phyloP scores from a whole-genome alignment of 257 asterid species.

The Rubia yunnanensis region DNA sequence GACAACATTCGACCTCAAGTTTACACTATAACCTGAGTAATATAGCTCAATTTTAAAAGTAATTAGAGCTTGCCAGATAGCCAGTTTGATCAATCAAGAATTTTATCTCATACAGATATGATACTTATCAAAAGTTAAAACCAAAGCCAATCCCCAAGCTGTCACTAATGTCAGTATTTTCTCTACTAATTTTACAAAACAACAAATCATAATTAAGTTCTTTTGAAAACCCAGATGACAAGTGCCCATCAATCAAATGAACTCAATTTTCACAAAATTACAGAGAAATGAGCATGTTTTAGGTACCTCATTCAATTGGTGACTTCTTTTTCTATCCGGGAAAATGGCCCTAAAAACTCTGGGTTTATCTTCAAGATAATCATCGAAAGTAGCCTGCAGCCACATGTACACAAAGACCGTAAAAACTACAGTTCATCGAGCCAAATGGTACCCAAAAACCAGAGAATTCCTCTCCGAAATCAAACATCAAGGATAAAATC shows the following conservation, averaged over 20 bases:
- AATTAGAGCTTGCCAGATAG: not conserved
- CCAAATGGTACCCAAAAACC: not conserved
- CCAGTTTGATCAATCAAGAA: not conserved
- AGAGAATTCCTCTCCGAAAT: no score
- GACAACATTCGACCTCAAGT: not conserved
- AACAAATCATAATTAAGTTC: not conserved
- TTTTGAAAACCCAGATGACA: no score
- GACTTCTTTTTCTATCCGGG: conserved; percentile 81
- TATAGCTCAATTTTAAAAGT: not conserved
- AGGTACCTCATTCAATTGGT: conserved; percentile 65
- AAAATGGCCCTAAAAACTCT: conserved; percentile 86
- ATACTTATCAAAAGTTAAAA: no score
- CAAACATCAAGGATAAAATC: not conserved
- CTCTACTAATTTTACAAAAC: not conserved
- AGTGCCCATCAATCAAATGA: not conserved
- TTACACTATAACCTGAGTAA: not conserved
- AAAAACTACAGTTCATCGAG: not conserved
- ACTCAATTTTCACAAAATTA: not conserved
- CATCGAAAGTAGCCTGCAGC: conserved; percentile 75
- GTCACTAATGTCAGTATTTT: no score
- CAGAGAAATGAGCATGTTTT: not conserved
- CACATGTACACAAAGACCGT: not conserved
- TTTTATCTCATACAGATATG: no score
- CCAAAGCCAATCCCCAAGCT: not conserved
- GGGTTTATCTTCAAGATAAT: conserved; percentile 73